phyloP scores from a whole-genome alignment of 768 basidiomycete species.

The Cystofilobasidium bisporidii region DNA sequence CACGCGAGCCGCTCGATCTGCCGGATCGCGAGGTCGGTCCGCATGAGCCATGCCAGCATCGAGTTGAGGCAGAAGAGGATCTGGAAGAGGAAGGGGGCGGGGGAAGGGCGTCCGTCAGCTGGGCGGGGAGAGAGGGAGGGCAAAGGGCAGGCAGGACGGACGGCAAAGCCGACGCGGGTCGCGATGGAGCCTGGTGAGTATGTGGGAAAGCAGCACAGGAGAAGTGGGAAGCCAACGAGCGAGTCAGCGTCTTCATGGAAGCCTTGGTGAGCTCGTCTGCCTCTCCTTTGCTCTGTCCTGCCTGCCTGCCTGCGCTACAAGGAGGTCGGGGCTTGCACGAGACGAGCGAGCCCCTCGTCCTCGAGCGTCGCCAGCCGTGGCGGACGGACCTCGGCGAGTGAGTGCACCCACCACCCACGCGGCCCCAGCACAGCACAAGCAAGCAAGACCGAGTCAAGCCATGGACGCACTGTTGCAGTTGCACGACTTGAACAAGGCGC shows the following conservation, averaged over 20 bases:
- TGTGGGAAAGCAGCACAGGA: no score
- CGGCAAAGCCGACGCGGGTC: slow-evolving; percentile 89
- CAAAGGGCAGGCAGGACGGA: slow-evolving; percentile 42
- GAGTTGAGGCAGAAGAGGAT: slow-evolving; percentile 93
- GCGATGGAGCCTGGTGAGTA: slow-evolving; percentile 83
- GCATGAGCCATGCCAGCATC: slow-evolving; percentile 93
- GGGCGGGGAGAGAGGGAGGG: background rate
- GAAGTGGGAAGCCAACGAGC: no score
- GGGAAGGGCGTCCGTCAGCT: background rate
- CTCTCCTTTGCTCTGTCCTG: no score
- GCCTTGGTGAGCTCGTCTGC: no score
- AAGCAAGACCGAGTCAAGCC: background rate
- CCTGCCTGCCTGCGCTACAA: no score
- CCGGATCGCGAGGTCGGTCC: slow-evolving; percentile 73
- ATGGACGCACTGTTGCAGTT: slow-evolving; percentile 66
- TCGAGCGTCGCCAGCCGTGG: no score
- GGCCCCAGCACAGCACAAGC: background rate
- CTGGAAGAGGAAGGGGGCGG: slow-evolving; percentile 41
- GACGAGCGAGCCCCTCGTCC: no score
- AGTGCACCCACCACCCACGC: no score
- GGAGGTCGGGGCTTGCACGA: no score
- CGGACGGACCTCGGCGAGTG: no score
- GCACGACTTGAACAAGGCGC: slow-evolving; percentile 95
- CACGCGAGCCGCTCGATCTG: slow-evolving; percentile 86
- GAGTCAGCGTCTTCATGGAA: no score